Evolutionary conservation across 1,284 basidiomycete genomes (phyloP), one percentile per base, ranked within the genome.

Genomic region (Ganoderma lingzhi): DNA sequence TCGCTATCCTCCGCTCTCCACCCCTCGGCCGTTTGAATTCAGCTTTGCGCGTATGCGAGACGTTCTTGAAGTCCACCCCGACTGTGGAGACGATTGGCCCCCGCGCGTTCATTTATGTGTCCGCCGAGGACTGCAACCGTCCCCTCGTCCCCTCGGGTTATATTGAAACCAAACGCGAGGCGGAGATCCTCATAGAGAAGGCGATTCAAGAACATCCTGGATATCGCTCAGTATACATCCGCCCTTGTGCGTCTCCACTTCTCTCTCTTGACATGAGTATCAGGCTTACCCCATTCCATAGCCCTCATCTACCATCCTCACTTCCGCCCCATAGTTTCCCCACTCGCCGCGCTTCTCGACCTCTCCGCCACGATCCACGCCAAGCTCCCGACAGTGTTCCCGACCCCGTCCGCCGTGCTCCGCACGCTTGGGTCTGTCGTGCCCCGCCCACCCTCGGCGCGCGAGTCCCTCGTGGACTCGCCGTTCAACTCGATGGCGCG

Each of bases 271-370:
- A 44, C 17, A 42, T 10, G 56, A 19, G 35, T 19, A 8, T 59
- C 17, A 59, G 35, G 35, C 56, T 59, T 14, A 59, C 35, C 56
- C 17, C 30, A 23, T 48, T 48, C 63, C 41, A 41, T 78, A 94
- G 97, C 97, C 71, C 84, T 99, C 65, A 96, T 99, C 79, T 99
- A 99, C 82, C 96, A 99, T 78, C 94, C 97, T 6, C 96, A 98
- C 80, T 86, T 92, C 71, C 91, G 96, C 44, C 97, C 98, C 8
- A 79, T 96, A 60, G 93, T 94, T 2, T 94, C 96, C 17, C 91
- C 96, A 41, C 87, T 95, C 51, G 96, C 97, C 0, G 93, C 94
- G 2, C 79, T 96, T 62, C 86, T 98, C 62, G 95, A 96, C 77
- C 82, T 97, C 12, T 91, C 96, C 44, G 88, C 94, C 14, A 84